Evolutionary conservation across 768 basidiomycete species (phyloP).

Genomic region (Hygrophorus russula): DNA sequence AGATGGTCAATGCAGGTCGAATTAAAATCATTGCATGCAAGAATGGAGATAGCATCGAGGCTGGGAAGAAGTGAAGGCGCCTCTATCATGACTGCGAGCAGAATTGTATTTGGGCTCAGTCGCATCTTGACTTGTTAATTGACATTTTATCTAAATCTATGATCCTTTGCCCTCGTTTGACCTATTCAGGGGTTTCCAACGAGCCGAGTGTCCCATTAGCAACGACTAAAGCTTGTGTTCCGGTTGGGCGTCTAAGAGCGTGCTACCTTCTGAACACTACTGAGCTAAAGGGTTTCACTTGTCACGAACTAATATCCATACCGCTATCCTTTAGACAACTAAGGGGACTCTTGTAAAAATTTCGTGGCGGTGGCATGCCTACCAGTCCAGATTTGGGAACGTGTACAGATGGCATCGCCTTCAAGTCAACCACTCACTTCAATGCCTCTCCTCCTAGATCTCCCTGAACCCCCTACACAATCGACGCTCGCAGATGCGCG

Average conservation of each 20-base stretch:
- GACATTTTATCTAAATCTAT: not conserved
- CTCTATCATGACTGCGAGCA: not conserved
- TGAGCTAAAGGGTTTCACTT: no score
- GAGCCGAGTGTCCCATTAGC: no score
- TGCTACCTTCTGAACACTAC: no score
- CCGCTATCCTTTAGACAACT: no score
- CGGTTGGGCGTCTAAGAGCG: no score
- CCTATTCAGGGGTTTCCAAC: no score
- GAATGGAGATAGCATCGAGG: conserved; percentile 81
- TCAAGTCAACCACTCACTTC: conserved; percentile 9
- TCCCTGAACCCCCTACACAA: conserved; percentile 48
- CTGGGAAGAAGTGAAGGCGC: conserved; percentile 54
- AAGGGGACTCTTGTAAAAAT: no score
- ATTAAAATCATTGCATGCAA: conserved; percentile 99
- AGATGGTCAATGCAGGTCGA: conserved; percentile 58
- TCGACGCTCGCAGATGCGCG: conserved; percentile 43
- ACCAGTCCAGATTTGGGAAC: conserved; percentile 5
- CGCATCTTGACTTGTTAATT: no score
- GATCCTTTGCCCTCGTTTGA: not conserved
- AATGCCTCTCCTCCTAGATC: conserved; percentile 15
- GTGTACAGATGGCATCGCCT: not conserved
- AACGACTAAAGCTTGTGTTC: no score
- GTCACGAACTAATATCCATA: no score
- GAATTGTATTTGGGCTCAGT: no score
- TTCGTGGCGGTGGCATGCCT: conserved; percentile 11